Conservation (phyloP, 2,329 filamentous ascomycete species). For the Aspergillus spinulosporus region DNA sequence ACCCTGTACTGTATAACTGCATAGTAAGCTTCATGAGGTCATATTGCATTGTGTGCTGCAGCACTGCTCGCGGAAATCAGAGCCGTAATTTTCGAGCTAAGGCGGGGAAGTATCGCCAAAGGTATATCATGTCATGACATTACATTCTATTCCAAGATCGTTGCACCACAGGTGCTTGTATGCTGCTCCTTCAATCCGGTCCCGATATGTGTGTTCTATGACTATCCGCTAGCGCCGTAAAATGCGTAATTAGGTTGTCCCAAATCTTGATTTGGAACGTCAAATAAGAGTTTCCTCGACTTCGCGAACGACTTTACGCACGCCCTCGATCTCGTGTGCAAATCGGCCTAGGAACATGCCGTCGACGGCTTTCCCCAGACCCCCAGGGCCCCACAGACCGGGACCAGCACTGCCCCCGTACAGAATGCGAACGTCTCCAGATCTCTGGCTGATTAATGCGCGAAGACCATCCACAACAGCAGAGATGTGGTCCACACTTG, state of each 20-base stretch:
- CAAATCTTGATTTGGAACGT: neutral
- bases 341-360: conserved; percentile 80
- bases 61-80: conserved; percentile 1
- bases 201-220: conserved; percentile 1
- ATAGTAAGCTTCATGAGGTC: conserved; percentile 7
- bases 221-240: neutral
- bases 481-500: conserved; percentile 70
- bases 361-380: conserved; percentile 69
- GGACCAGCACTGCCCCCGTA: conserved; percentile 84
- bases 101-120: neutral
- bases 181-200: conserved; percentile 3
- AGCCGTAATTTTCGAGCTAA: neutral
- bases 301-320: conserved; percentile 71
- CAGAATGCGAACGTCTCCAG: conserved; percentile 65
- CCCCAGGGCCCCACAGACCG: conserved; percentile 61
- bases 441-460: conserved; percentile 52
- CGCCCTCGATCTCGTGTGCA: conserved; percentile 71
- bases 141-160: conserved; percentile 5
- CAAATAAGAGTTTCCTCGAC: conserved; percentile 53
- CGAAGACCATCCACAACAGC: conserved; percentile 67
- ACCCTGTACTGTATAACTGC: neutral
- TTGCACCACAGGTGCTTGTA: neutral
- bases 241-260: neutral
- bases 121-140: conserved; percentile 4
- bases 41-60: conserved; percentile 7